A percentile compares a stretch with the other conserved stretches of the same genome.
phyloP scores from a whole-genome alignment of 2,329 filamentous ascomycete species.

The Lasiodiplodia hormozganensis region DNA sequence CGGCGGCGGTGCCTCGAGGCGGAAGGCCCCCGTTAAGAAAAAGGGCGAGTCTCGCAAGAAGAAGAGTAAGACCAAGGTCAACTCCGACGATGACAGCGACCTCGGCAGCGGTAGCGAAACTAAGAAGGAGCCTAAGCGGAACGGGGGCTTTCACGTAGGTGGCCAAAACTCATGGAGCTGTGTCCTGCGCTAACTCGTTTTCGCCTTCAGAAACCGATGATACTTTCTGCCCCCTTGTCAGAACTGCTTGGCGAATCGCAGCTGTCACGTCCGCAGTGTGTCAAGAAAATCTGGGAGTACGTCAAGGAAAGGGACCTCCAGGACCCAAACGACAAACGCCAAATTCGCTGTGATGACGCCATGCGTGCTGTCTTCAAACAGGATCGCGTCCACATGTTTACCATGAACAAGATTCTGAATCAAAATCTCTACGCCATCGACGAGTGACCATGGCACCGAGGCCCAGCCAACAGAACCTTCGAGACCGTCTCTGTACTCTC shows the following conservation, averaged over 20 bases:
- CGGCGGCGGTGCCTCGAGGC: conserved; percentile 67
- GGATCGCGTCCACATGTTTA: conserved; percentile 95
- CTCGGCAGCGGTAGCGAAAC: conserved; percentile 58
- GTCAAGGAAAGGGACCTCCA: conserved; percentile 90
- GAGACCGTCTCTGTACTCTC: not conserved
- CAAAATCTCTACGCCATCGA: conserved; percentile 87
- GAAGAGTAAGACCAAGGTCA: conserved; percentile 74
- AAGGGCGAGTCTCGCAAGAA: conserved; percentile 71
- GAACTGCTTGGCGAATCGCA: conserved; percentile 74
- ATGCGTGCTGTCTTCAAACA: conserved; percentile 93
- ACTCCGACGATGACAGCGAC: conserved; percentile 81
- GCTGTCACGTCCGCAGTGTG: conserved; percentile 92
- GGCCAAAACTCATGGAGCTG: not conserved
- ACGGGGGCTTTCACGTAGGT: conserved; percentile 86
- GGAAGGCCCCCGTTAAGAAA: conserved; percentile 66
- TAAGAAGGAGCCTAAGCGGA: conserved; percentile 74
- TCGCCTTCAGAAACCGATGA: conserved; percentile 69
- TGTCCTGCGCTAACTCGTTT: conserved; percentile 1
- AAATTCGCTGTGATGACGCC: conserved; percentile 90
- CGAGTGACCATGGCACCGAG: conserved; percentile 57
- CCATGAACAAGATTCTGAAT: conserved; percentile 96
- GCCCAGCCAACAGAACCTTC: not conserved
- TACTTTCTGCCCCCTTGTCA: conserved; percentile 72
- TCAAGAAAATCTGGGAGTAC: conserved; percentile 96
- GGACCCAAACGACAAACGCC: conserved; percentile 87